A percentile compares a stretch with the other conserved stretches of the same genome.
phyloP scores from a whole-genome alignment of 495 filamentous ascomycete species.

The Aspergillus sparsus region DNA sequence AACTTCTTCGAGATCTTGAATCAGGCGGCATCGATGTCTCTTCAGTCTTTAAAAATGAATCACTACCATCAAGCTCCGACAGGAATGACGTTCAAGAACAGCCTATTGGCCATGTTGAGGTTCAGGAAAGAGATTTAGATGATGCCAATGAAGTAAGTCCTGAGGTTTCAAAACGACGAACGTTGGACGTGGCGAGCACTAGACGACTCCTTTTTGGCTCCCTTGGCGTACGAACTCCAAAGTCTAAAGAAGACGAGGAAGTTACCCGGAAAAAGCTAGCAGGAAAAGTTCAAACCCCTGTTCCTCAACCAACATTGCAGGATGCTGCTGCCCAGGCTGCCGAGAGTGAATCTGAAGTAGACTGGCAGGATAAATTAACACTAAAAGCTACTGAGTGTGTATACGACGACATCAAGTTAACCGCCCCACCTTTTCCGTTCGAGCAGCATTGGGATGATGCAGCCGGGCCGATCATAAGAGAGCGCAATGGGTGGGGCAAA shows the following conservation, averaged over 20 bases:
- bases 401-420: slow-evolving; percentile 69
- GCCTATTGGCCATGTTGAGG: slow-evolving; percentile 14
- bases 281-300: slow-evolving; percentile 32
- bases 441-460: slow-evolving; percentile 83
- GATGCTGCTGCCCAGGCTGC: slow-evolving; percentile 20
- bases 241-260: slow-evolving; percentile 66
- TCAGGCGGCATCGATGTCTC: slow-evolving; percentile 55
- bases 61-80: slow-evolving; percentile 27
- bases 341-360: slow-evolving; percentile 35
- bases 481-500: slow-evolving; percentile 45
- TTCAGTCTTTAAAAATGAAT: slow-evolving; percentile 38
- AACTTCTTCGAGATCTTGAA: slow-evolving; percentile 52
- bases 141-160: slow-evolving; percentile 23
- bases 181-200: slow-evolving; percentile 64
- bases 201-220: slow-evolving; percentile 70
- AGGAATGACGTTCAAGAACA: slow-evolving; percentile 10
- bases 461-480: slow-evolving; percentile 53
- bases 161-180: slow-evolving; percentile 39
- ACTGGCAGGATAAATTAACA: slow-evolving; percentile 74
- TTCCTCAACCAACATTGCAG: slow-evolving; percentile 23
- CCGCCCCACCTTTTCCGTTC: slow-evolving; percentile 86
- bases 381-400: slow-evolving; percentile 81
- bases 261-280: slow-evolving; percentile 58
- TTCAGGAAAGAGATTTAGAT: slow-evolving; percentile 27
- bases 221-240: slow-evolving; percentile 68